Evolutionary conservation across 208 protist species (phyloP).

Genomic region (Wallacemonas sp.): DNA sequence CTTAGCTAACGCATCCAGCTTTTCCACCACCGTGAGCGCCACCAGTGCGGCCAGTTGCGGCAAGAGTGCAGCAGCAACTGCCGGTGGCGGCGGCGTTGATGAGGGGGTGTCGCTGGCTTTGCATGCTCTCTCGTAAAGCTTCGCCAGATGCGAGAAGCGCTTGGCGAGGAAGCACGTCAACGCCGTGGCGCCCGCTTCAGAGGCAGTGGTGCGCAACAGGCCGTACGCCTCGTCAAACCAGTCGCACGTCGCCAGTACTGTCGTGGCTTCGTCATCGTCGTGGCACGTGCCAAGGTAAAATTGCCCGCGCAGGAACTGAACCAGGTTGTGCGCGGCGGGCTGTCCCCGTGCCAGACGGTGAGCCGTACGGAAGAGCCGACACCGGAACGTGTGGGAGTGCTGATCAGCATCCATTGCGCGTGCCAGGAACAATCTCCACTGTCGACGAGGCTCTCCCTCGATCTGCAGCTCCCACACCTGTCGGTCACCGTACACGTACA

Average conservation of each 20-base stretch:
- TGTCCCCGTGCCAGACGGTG: conserved; percentile 41
- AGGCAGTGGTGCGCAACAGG: conserved; percentile 20
- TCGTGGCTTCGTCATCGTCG: conserved; percentile 28
- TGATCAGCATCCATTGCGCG: conserved; percentile 36
- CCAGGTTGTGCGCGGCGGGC: conserved; percentile 25
- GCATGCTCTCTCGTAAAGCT: neutral
- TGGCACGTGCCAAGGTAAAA: conserved; percentile 49
- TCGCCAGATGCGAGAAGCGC: conserved; percentile 3
- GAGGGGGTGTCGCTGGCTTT: neutral
- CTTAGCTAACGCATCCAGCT: conserved; percentile 16
- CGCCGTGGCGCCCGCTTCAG: neutral
- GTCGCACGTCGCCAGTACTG: conserved; percentile 56
- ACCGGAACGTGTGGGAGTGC: conserved; percentile 25
- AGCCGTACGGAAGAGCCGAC: conserved; percentile 61
- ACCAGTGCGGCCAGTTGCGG: conserved; percentile 29
- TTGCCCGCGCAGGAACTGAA: conserved; percentile 41
- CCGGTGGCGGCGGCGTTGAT: neutral
- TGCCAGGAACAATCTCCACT: conserved; percentile 79
- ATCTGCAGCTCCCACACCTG: conserved; percentile 60
- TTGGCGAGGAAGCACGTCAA: conserved; percentile 3
- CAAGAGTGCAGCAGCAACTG: neutral
- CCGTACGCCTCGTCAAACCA: conserved; percentile 63
- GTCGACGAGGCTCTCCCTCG: conserved; percentile 60
- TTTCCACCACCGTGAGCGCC: conserved; percentile 19
- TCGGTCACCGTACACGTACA: conserved; percentile 54